Evolutionary conservation across 1,284 basidiomycete species (phyloP).

Genomic region (Phlebopus sp.): DNA sequence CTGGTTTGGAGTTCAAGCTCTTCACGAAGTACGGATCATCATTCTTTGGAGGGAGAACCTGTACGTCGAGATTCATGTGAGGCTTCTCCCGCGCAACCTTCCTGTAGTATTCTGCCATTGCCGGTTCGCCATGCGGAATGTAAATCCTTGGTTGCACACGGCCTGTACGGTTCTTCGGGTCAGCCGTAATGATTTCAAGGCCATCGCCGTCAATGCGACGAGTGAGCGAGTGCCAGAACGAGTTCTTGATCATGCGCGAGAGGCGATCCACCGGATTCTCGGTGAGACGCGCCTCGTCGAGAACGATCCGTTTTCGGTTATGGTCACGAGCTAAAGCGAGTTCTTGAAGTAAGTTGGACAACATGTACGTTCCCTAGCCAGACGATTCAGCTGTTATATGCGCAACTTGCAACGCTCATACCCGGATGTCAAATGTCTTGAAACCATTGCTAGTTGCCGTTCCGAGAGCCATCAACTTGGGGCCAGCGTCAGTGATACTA

Average conservation of each 20-base stretch:
- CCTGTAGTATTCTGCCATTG: slow-evolving; percentile 93
- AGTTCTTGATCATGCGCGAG: slow-evolving; percentile 97
- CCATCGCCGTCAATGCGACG: slow-evolving; percentile 96
- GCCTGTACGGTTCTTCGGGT: slow-evolving; percentile 93
- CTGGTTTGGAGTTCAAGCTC: slow-evolving; percentile 90
- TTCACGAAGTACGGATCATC: slow-evolving; percentile 90
- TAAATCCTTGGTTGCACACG: slow-evolving; percentile 90
- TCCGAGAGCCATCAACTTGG: slow-evolving; percentile 93
- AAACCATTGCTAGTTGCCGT: slow-evolving; percentile 97
- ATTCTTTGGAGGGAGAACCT: slow-evolving; percentile 80
- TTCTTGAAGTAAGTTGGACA: slow-evolving; percentile 98
- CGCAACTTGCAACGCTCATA: slow-evolving; percentile 39
- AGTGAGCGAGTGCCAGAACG: slow-evolving; percentile 97
- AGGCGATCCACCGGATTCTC: slow-evolving; percentile 98
- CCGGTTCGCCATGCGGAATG: slow-evolving; percentile 87
- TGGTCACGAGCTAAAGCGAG: slow-evolving; percentile 96
- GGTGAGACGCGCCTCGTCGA: slow-evolving; percentile 94
- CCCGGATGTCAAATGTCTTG: slow-evolving; percentile 94
- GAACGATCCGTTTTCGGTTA: slow-evolving; percentile 91
- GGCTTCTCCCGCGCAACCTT: slow-evolving; percentile 80
- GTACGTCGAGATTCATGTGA: slow-evolving; percentile 88
- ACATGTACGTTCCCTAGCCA: slow-evolving; percentile 92
- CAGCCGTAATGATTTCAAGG: slow-evolving; percentile 92
- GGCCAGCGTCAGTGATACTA: slow-evolving; percentile 93
- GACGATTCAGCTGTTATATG: slow-evolving; percentile 6